Conservation (phyloP, 108 stramenopile species). For the Skeletonema grethae region DNA sequence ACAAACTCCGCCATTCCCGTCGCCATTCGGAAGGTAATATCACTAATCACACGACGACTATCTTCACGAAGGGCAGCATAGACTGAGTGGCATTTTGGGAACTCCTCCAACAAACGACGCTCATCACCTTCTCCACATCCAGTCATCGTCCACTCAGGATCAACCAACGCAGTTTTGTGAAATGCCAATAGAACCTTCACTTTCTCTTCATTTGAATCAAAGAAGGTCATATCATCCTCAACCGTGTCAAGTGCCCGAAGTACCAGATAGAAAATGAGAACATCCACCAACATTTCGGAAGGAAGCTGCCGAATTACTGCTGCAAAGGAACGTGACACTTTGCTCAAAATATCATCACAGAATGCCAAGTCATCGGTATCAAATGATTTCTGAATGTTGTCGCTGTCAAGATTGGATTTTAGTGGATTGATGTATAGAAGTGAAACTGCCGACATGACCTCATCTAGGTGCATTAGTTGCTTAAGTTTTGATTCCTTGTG, state of each 20-base stretch:
- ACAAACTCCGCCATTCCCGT: conserved; percentile 98
- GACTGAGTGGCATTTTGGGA: conserved; percentile 88
- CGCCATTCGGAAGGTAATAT: conserved; percentile 98
- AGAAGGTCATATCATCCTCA: conserved; percentile 98
- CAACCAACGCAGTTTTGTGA: conserved; percentile 83
- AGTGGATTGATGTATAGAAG: conserved; percentile 81
- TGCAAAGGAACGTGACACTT: conserved; percentile 96
- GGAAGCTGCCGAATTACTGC: conserved; percentile 97
- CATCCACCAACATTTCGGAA: conserved; percentile 79
- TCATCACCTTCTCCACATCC: conserved; percentile 98
- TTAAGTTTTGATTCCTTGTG: conserved; percentile 86
- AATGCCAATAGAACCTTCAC: conserved; percentile 82
- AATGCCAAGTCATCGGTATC: conserved; percentile 78
- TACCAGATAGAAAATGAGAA: conserved; percentile 97
- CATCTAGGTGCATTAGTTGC: conserved; percentile 89
- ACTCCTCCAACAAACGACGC: conserved; percentile 86
- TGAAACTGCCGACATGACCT: conserved; percentile 84
- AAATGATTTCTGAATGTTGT: conserved; percentile 61
- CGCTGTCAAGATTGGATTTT: conserved; percentile 74
- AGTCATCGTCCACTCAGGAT: conserved; percentile 84
- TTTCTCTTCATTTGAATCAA: conserved; percentile 81
- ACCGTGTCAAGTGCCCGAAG: conserved; percentile 97
- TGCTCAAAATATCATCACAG: conserved; percentile 95
- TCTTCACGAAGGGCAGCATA: conserved; percentile 65
- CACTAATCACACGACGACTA: conserved; percentile 83